Conservation (phyloP, 257 asterid species). For the Primulina eburnea region DNA sequence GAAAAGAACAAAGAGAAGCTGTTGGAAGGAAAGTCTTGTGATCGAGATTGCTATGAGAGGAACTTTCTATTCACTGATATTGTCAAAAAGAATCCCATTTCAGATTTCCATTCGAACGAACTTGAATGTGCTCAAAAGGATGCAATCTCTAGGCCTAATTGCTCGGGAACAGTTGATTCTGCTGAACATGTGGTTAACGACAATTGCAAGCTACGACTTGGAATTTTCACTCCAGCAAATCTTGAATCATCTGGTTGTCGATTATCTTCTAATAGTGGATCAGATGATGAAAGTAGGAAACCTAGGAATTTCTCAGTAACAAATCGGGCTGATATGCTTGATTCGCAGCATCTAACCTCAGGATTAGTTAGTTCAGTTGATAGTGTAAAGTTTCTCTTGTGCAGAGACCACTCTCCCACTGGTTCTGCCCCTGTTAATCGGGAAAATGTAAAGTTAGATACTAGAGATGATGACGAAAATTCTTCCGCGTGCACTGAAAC, state of each 20-base stretch:
- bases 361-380: slow-evolving; percentile 56
- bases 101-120: slow-evolving; percentile 37
- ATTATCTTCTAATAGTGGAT: slow-evolving; percentile 40
- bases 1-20: slow-evolving; percentile 42
- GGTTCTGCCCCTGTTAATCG: slow-evolving; percentile 44
- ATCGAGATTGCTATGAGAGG: slow-evolving; percentile 41
- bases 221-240: slow-evolving; percentile 49
- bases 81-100: slow-evolving; percentile 53
- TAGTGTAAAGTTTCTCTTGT: slow-evolving; percentile 55
- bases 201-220: slow-evolving; percentile 59
- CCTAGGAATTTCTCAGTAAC: slow-evolving; percentile 47
- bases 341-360: slow-evolving; percentile 42
- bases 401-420: slow-evolving; percentile 44
- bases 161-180: slow-evolving; percentile 56
- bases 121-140: slow-evolving; percentile 44
- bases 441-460: slow-evolving; percentile 69
- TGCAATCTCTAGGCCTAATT: slow-evolving; percentile 53
- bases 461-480: slow-evolving; percentile 84
- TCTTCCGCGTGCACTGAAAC: slow-evolving; percentile 62
- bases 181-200: slow-evolving; percentile 49
- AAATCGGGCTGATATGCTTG: slow-evolving; percentile 23
- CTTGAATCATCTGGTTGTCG: slow-evolving; percentile 52
- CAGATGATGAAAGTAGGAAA: slow-evolving; percentile 49
- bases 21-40: slow-evolving; percentile 36
- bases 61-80: slow-evolving; percentile 71